phyloP scores from a whole-genome alignment of 345 rosid genomes.

The Rhodamnia rubescens region DNA sequence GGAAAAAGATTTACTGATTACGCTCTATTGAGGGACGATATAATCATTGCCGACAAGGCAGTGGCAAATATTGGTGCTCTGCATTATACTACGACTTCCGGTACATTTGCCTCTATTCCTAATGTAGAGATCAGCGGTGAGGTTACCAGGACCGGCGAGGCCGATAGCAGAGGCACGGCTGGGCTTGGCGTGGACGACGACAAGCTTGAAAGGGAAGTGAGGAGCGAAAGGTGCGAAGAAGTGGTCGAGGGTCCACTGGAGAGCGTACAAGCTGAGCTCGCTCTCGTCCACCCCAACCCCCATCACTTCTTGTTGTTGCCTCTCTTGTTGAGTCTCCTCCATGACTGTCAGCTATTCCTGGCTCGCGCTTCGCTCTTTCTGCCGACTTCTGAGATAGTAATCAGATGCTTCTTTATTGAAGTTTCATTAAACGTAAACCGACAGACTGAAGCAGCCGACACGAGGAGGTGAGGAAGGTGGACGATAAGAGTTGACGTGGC shows the following conservation, averaged over 20 bases:
- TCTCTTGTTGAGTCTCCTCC: not conserved
- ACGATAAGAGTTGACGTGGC: not conserved
- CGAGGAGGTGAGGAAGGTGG: not conserved
- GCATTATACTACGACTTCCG: not conserved
- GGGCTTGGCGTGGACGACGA: constrained; percentile 34
- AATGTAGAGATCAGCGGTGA: not conserved
- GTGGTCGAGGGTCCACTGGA: constrained; percentile 39
- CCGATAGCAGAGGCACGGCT: constrained; percentile 17
- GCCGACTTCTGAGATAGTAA: not conserved
- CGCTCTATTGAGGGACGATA: too few relatives aligned
- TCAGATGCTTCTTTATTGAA: not conserved
- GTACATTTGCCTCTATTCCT: not conserved
- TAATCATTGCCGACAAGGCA: too few relatives aligned
- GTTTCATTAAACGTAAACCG: not conserved
- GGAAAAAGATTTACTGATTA: too few relatives aligned
- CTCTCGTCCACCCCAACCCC: constrained; percentile 40
- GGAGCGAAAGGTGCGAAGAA: constrained; percentile 28
- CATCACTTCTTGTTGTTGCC: constrained; percentile 18
- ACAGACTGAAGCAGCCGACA: not conserved
- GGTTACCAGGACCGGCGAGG: constrained; percentile 25
- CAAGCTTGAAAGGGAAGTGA: constrained; percentile 27
- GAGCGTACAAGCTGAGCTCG: constrained; percentile 37
- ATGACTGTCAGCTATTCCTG: not conserved
- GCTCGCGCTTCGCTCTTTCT: not conserved
- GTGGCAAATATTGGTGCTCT: not conserved